Percentiles rank a stretch among this genome's conserved stretches.
phyloP scores from a whole-genome alignment of 2,329 filamentous ascomycete species.

The Basipetospora chlamydospora region DNA sequence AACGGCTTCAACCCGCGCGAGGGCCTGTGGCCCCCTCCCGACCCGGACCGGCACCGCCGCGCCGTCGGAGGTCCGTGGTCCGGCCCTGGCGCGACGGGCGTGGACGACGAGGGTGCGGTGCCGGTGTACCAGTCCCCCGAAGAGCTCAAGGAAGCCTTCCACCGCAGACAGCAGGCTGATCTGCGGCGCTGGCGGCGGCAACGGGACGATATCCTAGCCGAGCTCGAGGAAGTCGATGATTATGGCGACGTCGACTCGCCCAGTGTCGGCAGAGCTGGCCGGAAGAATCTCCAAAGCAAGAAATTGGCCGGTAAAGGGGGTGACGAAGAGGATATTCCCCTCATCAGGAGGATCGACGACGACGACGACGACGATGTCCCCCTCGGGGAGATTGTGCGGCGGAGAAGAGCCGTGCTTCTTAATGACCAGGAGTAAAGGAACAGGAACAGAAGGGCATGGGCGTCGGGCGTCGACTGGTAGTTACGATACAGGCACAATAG shows the following conservation, averaged over 20 bases:
- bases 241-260: conserved; percentile 23
- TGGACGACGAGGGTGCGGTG: conserved; percentile 6
- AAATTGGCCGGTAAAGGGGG: conserved; percentile 63
- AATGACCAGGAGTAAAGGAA: too few species aligned
- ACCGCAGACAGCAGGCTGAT: conserved; percentile 32
- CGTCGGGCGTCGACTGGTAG: too few species aligned
- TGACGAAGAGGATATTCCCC: conserved; percentile 34
- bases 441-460: too few species aligned
- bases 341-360: conserved; percentile 9
- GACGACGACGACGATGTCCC: conserved; percentile 48
- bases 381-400: conserved; percentile 49
- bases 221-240: conserved; percentile 38
- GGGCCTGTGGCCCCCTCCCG: conserved; percentile 47
- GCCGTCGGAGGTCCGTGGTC: conserved; percentile 14
- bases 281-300: conserved; percentile 56
- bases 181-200: conserved; percentile 22
- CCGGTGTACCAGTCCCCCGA: conserved; percentile 24
- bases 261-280: conserved; percentile 22
- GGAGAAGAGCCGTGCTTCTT: conserved; percentile 31
- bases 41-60: conserved; percentile 43
- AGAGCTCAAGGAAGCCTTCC: conserved; percentile 34
- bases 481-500: too few species aligned
- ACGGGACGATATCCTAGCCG: conserved; percentile 27
- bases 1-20: conserved; percentile 60
- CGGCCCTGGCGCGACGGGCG: conserved; percentile 1